phyloP scores from a whole-genome alignment of 139 green algal species.

The Choricystis sp. region DNA sequence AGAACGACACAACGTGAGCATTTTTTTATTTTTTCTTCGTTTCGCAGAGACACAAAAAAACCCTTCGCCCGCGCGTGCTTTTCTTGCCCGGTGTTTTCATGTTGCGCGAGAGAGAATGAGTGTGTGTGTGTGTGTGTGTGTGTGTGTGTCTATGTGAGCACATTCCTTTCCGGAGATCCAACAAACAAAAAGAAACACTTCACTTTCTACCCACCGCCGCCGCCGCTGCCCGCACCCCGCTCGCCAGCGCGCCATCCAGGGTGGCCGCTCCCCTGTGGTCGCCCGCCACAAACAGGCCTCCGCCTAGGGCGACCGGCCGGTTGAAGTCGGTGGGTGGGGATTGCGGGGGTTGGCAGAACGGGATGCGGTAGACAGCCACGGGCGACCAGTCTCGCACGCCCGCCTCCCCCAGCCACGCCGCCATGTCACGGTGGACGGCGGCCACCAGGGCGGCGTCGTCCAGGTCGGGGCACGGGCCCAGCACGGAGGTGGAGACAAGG shows the following conservation, averaged over 20 bases:
- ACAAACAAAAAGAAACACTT: not conserved
- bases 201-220: constrained; percentile 34
- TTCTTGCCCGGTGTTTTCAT: too few species aligned
- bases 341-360: constrained; percentile 83
- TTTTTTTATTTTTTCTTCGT: not conserved
- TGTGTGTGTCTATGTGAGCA: too few species aligned
- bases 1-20: not conserved
- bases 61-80: too few species aligned
- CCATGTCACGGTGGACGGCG: constrained; percentile 48
- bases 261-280: constrained; percentile 82
- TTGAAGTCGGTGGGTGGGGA: constrained; percentile 60
- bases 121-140: too few species aligned
- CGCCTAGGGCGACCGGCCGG: constrained; percentile 38
- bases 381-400: constrained; percentile 49
- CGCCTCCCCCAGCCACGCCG: constrained; percentile 58
- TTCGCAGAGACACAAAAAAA: not conserved
- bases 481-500: constrained; percentile 76
- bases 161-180: too few species aligned
- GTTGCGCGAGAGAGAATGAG: too few species aligned
- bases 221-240: constrained; percentile 51
- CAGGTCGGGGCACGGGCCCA: constrained; percentile 56
- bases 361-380: constrained; percentile 85
- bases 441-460: constrained; percentile 52
- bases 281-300: constrained; percentile 59
- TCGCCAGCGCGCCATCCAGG: constrained; percentile 69